Evolutionary conservation across 257 asterid species (phyloP).

Genomic region (Phtheirospermum japonicum): DNA sequence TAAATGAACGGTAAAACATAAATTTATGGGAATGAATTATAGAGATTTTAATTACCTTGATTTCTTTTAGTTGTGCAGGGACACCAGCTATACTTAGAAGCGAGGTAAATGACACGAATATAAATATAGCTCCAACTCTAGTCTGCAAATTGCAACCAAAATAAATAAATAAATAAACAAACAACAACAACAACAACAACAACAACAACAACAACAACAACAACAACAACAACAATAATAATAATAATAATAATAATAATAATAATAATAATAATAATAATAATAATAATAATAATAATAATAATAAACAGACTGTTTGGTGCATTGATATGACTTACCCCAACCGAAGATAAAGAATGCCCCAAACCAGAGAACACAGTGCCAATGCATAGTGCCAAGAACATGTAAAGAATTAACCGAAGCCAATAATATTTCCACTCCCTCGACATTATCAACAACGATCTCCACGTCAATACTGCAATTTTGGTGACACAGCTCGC

Average conservation of each 20-base stretch:
- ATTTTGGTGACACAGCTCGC: constrained; percentile 59
- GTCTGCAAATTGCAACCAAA: constrained; percentile 46
- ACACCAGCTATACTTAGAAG: constrained; percentile 86
- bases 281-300: no score
- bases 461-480: constrained; percentile 92
- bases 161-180: not conserved
- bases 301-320: not conserved
- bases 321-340: constrained; percentile 45
- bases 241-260: no score
- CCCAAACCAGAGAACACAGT: constrained; percentile 90
- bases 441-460: constrained; percentile 94
- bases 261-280: not conserved
- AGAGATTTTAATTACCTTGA: constrained; percentile 51
- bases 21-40: not conserved
- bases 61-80: constrained; percentile 88
- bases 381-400: constrained; percentile 75
- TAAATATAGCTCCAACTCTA: constrained; percentile 84
- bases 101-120: constrained; percentile 75
- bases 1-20: not conserved
- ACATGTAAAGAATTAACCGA: constrained; percentile 75
- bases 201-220: no score
- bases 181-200: no score
- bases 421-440: constrained; percentile 99
- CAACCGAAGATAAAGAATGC: constrained; percentile 94
- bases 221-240: no score